Evolutionary conservation across 2,329 filamentous ascomycete species (phyloP), one percentile per base, ranked within the genome.

Genomic region (Cladosporium oxysporum): DNA sequence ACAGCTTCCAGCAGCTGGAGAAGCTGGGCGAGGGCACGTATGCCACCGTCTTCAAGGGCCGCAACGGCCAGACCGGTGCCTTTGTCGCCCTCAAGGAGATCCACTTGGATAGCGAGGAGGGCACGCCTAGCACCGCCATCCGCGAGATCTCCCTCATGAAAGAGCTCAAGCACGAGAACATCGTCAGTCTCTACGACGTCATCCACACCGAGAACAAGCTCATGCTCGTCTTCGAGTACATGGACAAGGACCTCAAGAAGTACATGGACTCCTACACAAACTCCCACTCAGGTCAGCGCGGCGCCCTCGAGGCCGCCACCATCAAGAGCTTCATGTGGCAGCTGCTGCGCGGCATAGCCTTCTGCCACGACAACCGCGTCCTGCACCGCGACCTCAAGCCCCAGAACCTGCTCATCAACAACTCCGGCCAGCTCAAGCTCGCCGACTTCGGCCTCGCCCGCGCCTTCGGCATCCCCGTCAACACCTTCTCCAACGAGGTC

Each of bases 251-350:
- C 76, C 83, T 99, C 12, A 99, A 99, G 84, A 92, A 96, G 77
- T 98, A 97, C 81, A 99, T 99, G 95, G 95, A 99, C 78, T 73
- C 69, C 66, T 75, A 76, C 67, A 63, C 67, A 44, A 70, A 67
- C 26, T 72, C 72, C 10, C 91, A 90, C 7, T 86, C 93, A 66
- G 93, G 93, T 74, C 92, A 97, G 73, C 87, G 93, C 62, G 94
- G 95, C 68, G 92, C 93, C 58, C 85, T 99, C 64, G 93, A 97
- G 77, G 91, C 92, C 47, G 82, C 86, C 65, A 95, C 92, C 64
- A 97, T 99, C 86, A 98, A 98, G 82, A 96, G 92, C 28, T 99
- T 98, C 85, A 98, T 98, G 94, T 95, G 94, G 81, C 95, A 99
- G 82, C 87, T 99, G 35, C 88, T 98, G 68, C 90, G 92, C 74